Evolutionary conservation across 495 filamentous ascomycete genomes (phyloP).

Genomic region (Trichoderma reesei): DNA sequence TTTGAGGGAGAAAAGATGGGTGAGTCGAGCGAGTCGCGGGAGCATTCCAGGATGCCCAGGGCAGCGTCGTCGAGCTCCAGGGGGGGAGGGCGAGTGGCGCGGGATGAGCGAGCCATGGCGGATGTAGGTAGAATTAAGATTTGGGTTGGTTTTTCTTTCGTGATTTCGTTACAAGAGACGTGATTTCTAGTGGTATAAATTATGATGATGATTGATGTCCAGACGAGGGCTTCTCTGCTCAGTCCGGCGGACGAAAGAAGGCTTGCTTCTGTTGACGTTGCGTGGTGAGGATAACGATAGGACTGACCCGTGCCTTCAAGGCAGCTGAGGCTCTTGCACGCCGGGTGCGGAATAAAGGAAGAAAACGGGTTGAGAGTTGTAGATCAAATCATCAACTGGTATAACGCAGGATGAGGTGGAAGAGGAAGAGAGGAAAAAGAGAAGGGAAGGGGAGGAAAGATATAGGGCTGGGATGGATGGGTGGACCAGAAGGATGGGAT

Average conservation of each 20-base stretch:
- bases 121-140: too few relatives aligned
- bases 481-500: too few relatives aligned
- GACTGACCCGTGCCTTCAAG: conserved; percentile 6
- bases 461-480: background rate
- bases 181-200: background rate
- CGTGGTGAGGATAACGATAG: background rate
- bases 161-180: background rate
- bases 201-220: too few relatives aligned
- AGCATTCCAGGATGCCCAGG: background rate
- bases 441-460: background rate
- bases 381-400: background rate
- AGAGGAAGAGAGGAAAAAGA: background rate
- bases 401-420: background rate
- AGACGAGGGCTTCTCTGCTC: background rate
- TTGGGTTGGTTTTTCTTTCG: background rate
- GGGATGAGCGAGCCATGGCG: background rate
- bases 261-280: background rate
- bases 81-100: background rate
- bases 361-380: background rate
- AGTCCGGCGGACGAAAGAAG: background rate
- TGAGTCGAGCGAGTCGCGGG: background rate
- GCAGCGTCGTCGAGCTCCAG: conserved; percentile 3
- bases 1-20: background rate
- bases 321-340: conserved; percentile 9
- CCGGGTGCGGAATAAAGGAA: background rate